Base-by-base conservation (phyloP, 805 yeast species). In the Candida saitoana region DNA sequence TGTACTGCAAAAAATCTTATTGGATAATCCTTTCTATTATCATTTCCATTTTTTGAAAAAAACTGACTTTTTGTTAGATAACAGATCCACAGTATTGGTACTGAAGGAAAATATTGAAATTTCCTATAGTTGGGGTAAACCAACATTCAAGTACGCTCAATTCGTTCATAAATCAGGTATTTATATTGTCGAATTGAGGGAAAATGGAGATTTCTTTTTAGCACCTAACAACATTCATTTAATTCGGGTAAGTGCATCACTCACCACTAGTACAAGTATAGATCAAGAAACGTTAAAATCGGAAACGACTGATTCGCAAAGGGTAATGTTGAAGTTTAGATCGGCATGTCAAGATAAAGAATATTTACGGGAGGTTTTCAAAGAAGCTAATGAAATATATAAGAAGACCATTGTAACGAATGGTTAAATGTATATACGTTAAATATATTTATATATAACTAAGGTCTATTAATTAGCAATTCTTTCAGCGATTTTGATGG, bases 111-210 rank as follows among this genome's bases (percentile, higher is more conserved):
- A 65, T 34, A 77, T 86, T 51, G 89, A 87, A 35, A 82, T 90
- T 16, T 57, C 71, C 14, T 91, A 89, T 60, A 85, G 96, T 15
- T 91, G 98, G 98, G 98, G 98, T 2, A 77, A 73, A 43, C 95
- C 96, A 2, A 70, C 69, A 25, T 89, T 86, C 67, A 79, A 82
- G 54, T 85, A 78, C 60, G 88, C 87, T 1, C 99, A 93, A 61
- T 95, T 85, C 56, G 83, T 93, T 39, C 99, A 93, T 59, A 75
- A 72, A 44, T 80, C 95, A 0, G 99, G 99, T 2, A 82, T 87
- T 1, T 87, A 90, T 53, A 79, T 93, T 41, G 95, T 93, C 1
- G 97, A 91, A 60, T 70, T 91, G 24, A 70, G 90, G 49, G 87
- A 80, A 31, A 81, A 79, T 49, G 93, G 95, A 17, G 83, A 79